Conservation (phyloP, 2,329 filamentous ascomycete species). For the Cladophialophora exuberans region DNA sequence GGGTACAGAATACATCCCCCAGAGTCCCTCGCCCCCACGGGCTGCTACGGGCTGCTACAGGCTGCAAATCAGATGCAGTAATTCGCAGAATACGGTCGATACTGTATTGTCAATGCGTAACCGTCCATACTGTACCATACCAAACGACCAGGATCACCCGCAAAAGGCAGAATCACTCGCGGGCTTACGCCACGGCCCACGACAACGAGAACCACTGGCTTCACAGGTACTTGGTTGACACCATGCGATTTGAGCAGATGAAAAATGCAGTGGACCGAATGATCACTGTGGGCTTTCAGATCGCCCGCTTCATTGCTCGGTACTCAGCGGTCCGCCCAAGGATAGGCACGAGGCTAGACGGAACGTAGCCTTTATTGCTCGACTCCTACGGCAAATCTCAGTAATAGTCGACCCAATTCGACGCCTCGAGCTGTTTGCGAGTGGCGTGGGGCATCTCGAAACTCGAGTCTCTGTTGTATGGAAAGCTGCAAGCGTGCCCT, state of each 20-base stretch:
- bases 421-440: constrained; percentile 17
- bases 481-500: constrained; percentile 1
- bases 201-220: constrained; percentile 4
- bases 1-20: background rate
- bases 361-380: constrained; percentile 22
- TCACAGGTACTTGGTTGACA: constrained; percentile 3
- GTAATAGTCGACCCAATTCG: constrained; percentile 21
- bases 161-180: background rate
- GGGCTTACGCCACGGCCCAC: constrained; percentile 11
- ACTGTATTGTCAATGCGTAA: constrained; percentile 13
- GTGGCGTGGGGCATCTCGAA: constrained; percentile 23
- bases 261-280: constrained; percentile 21
- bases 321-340: constrained; percentile 22
- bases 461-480: constrained; percentile 12
- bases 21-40: constrained; percentile 16
- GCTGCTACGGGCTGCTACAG: no score
- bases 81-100: constrained; percentile 16
- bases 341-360: constrained; percentile 25
- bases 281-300: constrained; percentile 20
- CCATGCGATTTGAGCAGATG: constrained; percentile 22
- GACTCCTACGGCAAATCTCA: constrained; percentile 9
- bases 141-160: constrained; percentile 5
- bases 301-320: constrained; percentile 29
- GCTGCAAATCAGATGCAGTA: constrained; percentile 2
- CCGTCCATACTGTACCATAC: constrained; percentile 24